These are phyloP conservation scores for Puccinia brachypodii DNA, from an alignment of 1,284 basidiomycete genomes.

Conservation along the genomic window DNA sequence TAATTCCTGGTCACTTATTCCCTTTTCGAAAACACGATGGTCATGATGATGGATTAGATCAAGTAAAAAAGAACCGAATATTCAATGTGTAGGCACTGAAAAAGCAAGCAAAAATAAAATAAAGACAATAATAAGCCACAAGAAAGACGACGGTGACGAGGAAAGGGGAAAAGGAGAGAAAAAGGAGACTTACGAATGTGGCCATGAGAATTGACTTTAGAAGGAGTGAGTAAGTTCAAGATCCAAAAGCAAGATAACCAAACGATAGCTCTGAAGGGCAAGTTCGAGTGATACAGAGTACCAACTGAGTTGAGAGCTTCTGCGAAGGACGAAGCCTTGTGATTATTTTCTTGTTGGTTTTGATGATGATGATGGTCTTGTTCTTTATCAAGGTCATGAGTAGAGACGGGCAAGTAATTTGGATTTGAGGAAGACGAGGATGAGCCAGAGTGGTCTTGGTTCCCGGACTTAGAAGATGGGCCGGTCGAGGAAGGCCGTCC, in stretches of 20 bases:
- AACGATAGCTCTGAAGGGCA: conserved; percentile 3
- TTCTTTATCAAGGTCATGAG: conserved; percentile 1
- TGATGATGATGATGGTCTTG: background rate
- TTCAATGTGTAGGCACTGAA: conserved; percentile 20
- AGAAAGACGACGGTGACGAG: background rate
- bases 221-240: conserved; percentile 37
- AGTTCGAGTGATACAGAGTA: background rate
- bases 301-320: background rate
- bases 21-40: no score
- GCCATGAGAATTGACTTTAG: conserved; percentile 26
- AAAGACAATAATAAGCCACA: background rate
- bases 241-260: conserved; percentile 29
- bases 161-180: background rate
- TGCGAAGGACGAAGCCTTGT: background rate
- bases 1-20: no score
- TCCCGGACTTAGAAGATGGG: background rate
- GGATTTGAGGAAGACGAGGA: background rate
- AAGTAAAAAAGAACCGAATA: background rate
- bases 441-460: background rate
- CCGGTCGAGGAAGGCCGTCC: background rate
- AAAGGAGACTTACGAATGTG: conserved; percentile 32
- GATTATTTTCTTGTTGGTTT: background rate
- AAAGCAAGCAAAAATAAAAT: background rate
- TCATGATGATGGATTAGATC: no score
- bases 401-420: conserved; percentile 19